Conservation (phyloP, 1,284 basidiomycete species). For the Pseudozyma pruni region DNA sequence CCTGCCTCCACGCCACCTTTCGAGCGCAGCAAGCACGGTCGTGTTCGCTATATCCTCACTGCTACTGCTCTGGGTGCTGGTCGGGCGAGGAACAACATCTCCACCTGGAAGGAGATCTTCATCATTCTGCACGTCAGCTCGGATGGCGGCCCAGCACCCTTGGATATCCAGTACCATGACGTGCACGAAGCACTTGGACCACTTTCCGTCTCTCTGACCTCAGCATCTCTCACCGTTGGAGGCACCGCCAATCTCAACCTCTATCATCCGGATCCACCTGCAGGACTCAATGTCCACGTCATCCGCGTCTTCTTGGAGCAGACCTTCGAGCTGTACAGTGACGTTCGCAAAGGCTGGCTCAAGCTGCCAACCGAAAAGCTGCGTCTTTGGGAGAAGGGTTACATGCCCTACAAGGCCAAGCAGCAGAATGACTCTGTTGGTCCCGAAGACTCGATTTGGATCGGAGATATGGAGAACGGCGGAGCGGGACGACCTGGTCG, state of each 20-base stretch:
- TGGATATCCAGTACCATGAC: constrained; percentile 66
- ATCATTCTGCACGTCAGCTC: constrained; percentile 61
- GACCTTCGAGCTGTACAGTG: constrained; percentile 63
- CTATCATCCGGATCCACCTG: constrained; percentile 62
- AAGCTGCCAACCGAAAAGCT: constrained; percentile 62
- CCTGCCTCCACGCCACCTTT: constrained; percentile 63
- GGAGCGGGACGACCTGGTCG: constrained; percentile 48
- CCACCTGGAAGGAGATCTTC: constrained; percentile 61
- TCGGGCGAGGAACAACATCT: constrained; percentile 52
- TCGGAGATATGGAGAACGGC: constrained; percentile 43
- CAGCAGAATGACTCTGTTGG: constrained; percentile 40
- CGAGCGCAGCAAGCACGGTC: constrained; percentile 63
- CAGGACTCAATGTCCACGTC: constrained; percentile 62
- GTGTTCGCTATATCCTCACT: constrained; percentile 62
- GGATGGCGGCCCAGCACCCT: constrained; percentile 59
- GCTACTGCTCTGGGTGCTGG: constrained; percentile 64
- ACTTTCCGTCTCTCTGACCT: constrained; percentile 58
- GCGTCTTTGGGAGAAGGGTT: constrained; percentile 63
- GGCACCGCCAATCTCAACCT: constrained; percentile 57
- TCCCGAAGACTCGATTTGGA: constrained; percentile 56
- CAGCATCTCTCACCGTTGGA: constrained; percentile 64
- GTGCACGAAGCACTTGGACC: constrained; percentile 63
- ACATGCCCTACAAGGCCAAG: constrained; percentile 62
- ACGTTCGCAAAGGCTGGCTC: constrained; percentile 56
- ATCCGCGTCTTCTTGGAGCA: constrained; percentile 65